Base-by-base conservation (phyloP, 2,329 filamentous ascomycete species). In the Chaetoscypha palmicola region DNA sequence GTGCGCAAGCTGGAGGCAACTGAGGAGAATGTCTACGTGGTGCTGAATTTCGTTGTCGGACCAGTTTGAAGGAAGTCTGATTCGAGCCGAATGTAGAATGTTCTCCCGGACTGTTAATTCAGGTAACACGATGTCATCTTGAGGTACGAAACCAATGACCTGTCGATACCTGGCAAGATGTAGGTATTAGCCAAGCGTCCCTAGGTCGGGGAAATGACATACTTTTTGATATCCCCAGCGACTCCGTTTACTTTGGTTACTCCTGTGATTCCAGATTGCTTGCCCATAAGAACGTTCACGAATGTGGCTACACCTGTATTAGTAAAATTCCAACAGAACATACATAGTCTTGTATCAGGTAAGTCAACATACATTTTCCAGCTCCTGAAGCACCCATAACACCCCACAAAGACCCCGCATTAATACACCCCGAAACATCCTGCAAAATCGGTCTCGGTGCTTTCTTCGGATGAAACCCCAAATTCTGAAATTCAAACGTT, bases 71-170 rank as follows among this genome's bases (percentile, higher is more conserved):
- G 76, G 74, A 11, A 80, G 62, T 12, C 73, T 68, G 24, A 77
- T 66, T 11, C 69, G 66, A 12, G 75, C 77, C 0, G 74, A 77
- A 49, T 80, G 75, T 3, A 78, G 62, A 32, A 81, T 77, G 46
- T 80, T 81, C 57, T 81, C 77, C 39, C 70, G 69, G 4, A 81
- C 76, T 0, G 76, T 81, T 35, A 81, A 60, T 54, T 81, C 74
- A 0, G 75, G 72, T 8, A 79, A 64, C 2, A 80, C 68, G 20
- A 80, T 69, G 55, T 80, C 77, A 48, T 80, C 74, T 52, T 81
- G 76, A 1, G 77, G 76, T 2, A 81, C 76, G 47, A 78, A 79
- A 17, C 76, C 76, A 20, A 79, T 77, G 45, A 79, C 64, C 55
- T 78, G 77, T 58, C 74, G 77, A 58, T 76, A 79, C 62, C 53